Percentiles rank a stretch among this genome's conserved stretches.
Evolutionary conservation across 1,284 basidiomycete genomes (phyloP).

Genomic region (Tilletia setariae): DNA sequence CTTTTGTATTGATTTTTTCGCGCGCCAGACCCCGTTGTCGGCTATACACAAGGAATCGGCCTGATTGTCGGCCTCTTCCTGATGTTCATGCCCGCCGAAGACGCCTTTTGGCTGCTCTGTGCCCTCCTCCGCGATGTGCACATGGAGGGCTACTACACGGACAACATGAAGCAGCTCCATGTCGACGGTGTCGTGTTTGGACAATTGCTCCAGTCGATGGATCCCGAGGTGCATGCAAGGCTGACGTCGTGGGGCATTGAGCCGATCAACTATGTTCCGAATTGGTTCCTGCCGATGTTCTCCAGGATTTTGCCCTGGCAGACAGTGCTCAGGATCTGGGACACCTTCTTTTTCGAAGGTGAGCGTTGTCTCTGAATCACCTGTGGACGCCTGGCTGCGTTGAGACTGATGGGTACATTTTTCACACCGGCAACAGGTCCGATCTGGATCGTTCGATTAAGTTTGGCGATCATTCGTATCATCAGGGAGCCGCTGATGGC

Average conservation of each 20-base stretch:
- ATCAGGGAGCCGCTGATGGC: conserved; percentile 61
- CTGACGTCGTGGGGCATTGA: conserved; percentile 42
- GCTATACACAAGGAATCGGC: conserved; percentile 64
- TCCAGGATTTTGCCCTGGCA: conserved; percentile 73
- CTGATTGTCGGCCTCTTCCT: conserved; percentile 74
- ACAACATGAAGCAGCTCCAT: conserved; percentile 67
- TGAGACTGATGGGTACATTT: too few relatives aligned
- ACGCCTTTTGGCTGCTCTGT: conserved; percentile 74
- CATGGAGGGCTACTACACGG: conserved; percentile 66
- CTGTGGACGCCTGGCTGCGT: too few relatives aligned
- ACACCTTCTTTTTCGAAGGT: conserved; percentile 84
- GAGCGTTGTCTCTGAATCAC: not conserved
- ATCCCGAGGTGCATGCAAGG: conserved; percentile 57
- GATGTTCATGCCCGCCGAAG: conserved; percentile 78
- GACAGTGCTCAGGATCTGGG: conserved; percentile 76
- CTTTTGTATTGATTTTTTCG: not conserved
- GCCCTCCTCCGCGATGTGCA: conserved; percentile 69
- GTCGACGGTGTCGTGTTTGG: conserved; percentile 76
- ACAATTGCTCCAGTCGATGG: conserved; percentile 68
- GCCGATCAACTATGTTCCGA: conserved; percentile 47
- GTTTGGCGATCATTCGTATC: conserved; percentile 69
- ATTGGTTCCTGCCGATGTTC: conserved; percentile 62
- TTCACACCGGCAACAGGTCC: too few relatives aligned
- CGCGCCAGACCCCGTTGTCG: conserved; percentile 54
- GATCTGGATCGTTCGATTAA: conserved; percentile 74